phyloP scores from a whole-genome alignment of 495 filamentous ascomycete genomes.

The Hypomontagnella monticulosa region DNA sequence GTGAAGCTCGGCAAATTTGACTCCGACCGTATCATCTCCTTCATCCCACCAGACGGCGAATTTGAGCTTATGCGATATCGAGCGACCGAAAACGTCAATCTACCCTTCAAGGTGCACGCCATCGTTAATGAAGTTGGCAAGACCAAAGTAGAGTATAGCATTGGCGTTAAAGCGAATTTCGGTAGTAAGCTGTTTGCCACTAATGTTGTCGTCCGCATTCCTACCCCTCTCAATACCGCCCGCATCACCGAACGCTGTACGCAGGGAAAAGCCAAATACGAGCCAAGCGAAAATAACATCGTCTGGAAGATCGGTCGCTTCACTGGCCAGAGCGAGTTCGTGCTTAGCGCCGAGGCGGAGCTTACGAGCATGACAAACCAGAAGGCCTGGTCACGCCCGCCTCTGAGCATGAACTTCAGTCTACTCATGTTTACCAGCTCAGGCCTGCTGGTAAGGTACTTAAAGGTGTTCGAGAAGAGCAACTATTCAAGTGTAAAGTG shows the following conservation, averaged over 20 bases:
- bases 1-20: conserved; percentile 98
- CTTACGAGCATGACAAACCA: conserved; percentile 98
- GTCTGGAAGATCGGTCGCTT: conserved; percentile 99
- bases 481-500: conserved; percentile 99
- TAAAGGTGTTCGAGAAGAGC: conserved; percentile 99
- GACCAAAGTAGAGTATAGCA: conserved; percentile 98
- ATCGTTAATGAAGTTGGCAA: conserved; percentile 98
- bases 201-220: conserved; percentile 95
- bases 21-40: conserved; percentile 96
- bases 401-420: conserved; percentile 89
- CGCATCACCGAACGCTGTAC: conserved; percentile 91
- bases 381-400: conserved; percentile 95
- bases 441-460: conserved; percentile 89
- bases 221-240: conserved; percentile 96
- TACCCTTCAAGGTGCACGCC: conserved; percentile 98
- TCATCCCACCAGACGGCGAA: conserved; percentile 96
- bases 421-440: conserved; percentile 98
- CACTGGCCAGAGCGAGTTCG: conserved; percentile 93
- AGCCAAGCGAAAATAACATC: conserved; percentile 96
- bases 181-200: conserved; percentile 96
- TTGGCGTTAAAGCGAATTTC: conserved; percentile 97
- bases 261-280: conserved; percentile 98
- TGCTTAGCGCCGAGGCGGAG: conserved; percentile 91
- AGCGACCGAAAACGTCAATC: conserved; percentile 98
- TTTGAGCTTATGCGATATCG: conserved; percentile 99